Evolutionary conservation across 805 yeast species (phyloP).

Genomic region (Hemisphaericaspora nanyangensis): DNA sequence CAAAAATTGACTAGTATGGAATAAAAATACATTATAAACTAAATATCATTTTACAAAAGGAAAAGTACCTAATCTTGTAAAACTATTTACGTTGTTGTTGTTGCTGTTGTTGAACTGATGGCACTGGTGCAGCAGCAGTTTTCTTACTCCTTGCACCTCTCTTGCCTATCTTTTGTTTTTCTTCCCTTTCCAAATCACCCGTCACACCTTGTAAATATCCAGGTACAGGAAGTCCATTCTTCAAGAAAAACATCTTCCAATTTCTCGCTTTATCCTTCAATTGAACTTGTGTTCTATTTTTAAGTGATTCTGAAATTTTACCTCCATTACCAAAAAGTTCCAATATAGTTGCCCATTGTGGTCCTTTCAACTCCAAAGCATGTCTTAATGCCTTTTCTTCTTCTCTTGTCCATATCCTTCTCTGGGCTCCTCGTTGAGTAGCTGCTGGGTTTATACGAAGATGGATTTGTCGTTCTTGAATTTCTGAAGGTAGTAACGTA

Average conservation of each 20-base stretch:
- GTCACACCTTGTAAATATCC: constrained; percentile 78
- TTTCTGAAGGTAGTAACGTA: constrained; percentile 39
- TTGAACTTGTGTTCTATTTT: constrained; percentile 87
- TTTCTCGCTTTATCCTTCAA: constrained; percentile 95
- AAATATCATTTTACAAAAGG: too few relatives aligned
- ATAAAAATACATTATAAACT: too few relatives aligned
- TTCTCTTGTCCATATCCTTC: constrained; percentile 82
- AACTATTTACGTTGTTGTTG: too few relatives aligned
- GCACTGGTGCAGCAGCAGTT: constrained; percentile 41
- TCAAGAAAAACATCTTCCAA: constrained; percentile 84
- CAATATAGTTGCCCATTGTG: constrained; percentile 89
- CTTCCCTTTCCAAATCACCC: constrained; percentile 69
- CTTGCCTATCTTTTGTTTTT: constrained; percentile 28
- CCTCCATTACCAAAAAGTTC: constrained; percentile 97
- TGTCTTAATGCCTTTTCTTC: constrained; percentile 83
- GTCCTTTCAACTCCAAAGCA: constrained; percentile 82
- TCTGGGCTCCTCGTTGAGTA: constrained; percentile 21
- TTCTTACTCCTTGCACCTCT: constrained; percentile 20
- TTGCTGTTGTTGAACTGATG: constrained; percentile 14
- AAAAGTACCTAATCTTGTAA: too few relatives aligned
- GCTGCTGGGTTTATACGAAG: constrained; percentile 31
- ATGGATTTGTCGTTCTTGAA: constrained; percentile 40
- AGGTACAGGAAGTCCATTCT: constrained; percentile 74
- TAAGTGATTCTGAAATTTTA: constrained; percentile 71
- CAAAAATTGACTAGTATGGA: too few relatives aligned